These are phyloP conservation scores for Stachybotrys chartarum DNA, from an alignment of 2,329 filamentous ascomycete species.

Conservation along the genomic window DNA sequence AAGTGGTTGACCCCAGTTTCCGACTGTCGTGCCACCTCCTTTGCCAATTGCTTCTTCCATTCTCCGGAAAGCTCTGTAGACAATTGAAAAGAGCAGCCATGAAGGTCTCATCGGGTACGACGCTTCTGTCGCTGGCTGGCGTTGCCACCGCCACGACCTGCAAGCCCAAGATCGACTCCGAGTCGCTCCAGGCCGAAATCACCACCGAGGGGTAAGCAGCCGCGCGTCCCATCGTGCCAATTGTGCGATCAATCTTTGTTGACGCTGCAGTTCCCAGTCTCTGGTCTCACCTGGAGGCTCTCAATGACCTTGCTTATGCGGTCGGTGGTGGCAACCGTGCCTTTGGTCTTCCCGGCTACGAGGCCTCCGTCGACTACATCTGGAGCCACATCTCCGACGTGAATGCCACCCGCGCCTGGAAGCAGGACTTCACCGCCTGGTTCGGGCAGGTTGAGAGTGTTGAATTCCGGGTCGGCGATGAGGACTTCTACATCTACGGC, in stretches of 20 bases:
- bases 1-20: no score
- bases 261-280: neutral
- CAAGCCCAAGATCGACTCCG: slow-evolving; percentile 2
- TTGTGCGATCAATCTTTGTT: neutral
- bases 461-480: slow-evolving; percentile 20
- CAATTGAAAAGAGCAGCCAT: neutral
- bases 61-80: neutral
- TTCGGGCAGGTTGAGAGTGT: slow-evolving; percentile 35
- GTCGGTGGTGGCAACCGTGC: slow-evolving; percentile 43
- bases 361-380: slow-evolving; percentile 42
- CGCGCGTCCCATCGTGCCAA: neutral
- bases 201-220: neutral
- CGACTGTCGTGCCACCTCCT: no score
- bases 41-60: neutral
- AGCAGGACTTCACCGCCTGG: slow-evolving; percentile 40
- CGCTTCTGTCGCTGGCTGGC: slow-evolving; percentile 1
- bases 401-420: slow-evolving; percentile 29
- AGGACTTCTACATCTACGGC: slow-evolving; percentile 10
- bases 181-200: slow-evolving; percentile 1
- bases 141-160: neutral
- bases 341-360: slow-evolving; percentile 43
- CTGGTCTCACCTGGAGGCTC: slow-evolving; percentile 5
- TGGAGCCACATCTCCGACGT: slow-evolving; percentile 35
- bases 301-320: slow-evolving; percentile 12
- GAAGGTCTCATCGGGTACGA: neutral